phyloP scores from a whole-genome alignment of 768 basidiomycete species.

The Inosperma sp. region DNA sequence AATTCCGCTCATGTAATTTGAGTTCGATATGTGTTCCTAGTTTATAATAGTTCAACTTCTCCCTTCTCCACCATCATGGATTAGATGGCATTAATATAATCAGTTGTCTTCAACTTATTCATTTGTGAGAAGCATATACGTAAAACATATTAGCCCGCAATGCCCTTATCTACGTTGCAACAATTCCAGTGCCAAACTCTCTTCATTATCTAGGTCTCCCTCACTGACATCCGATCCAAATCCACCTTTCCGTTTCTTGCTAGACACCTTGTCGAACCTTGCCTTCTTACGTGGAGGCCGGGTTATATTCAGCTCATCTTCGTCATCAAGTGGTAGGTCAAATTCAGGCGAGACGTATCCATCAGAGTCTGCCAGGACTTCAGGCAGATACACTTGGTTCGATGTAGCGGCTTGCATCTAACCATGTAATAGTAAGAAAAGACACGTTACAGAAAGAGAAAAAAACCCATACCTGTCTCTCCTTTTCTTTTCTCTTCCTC shows the following conservation, averaged over 20 bases:
- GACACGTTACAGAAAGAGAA: conserved; percentile 1
- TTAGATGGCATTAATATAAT: too few species aligned
- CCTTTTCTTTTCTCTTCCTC: conserved; percentile 81
- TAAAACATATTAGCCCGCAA: too few species aligned
- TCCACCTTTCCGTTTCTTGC: too few species aligned
- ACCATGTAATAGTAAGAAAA: conserved; percentile 13
- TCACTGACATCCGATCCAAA: background rate
- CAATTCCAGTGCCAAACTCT: conserved; percentile 59
- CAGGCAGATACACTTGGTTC: conserved; percentile 32
- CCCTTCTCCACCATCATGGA: conserved; percentile 5
- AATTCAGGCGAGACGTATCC: conserved; percentile 73
- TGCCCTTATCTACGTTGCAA: too few species aligned
- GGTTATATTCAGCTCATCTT: conserved; percentile 32
- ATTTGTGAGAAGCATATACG: too few species aligned
- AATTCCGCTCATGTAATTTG: background rate
- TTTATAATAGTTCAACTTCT: conserved; percentile 3
- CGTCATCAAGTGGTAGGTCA: conserved; percentile 38
- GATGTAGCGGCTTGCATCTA: conserved; percentile 27
- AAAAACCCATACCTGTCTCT: conserved; percentile 40
- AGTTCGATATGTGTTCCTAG: conserved; percentile 1
- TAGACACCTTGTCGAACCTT: too few species aligned
- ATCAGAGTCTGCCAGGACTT: conserved; percentile 44
- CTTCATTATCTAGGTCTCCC: conserved; percentile 31
- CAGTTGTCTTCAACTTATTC: too few species aligned
- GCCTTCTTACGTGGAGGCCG: conserved; percentile 27